phyloP scores from a whole-genome alignment of 2,329 filamentous ascomycete species.

The Sarocladium kiliense region DNA sequence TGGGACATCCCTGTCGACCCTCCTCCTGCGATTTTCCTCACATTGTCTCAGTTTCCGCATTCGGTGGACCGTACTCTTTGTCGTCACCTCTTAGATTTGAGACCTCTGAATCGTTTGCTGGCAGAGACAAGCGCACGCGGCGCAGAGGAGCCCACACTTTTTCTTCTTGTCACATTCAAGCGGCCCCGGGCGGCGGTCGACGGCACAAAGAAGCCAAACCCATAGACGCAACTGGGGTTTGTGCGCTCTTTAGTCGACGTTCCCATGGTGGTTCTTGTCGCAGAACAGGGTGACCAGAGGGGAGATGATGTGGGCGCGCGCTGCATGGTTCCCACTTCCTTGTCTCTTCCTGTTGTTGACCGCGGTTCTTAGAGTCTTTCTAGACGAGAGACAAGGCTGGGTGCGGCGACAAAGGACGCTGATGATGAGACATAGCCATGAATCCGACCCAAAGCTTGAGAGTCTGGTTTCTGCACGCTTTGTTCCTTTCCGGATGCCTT shows the following conservation, averaged over 20 bases:
- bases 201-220: no score
- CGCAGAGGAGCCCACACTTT: background rate
- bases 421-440: slow-evolving; percentile 8
- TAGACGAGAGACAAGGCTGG: background rate
- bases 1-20: background rate
- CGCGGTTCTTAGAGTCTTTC: background rate
- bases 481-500: background rate
- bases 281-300: background rate
- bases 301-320: background rate
- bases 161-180: background rate
- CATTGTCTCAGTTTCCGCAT: slow-evolving; percentile 8
- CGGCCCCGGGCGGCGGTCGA: no score
- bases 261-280: background rate
- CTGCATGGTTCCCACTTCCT: background rate
- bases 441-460: background rate
- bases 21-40: background rate
- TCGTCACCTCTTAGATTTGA: slow-evolving; percentile 4
- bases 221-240: background rate
- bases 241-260: background rate
- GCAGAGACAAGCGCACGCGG: slow-evolving; percentile 8
- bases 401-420: background rate
- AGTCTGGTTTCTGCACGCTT: background rate
- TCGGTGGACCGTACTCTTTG: background rate
- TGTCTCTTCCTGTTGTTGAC: slow-evolving; percentile 1
- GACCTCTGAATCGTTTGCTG: slow-evolving; percentile 4